phyloP scores from a whole-genome alignment of 129 eudicot genomes.

The Arctium lappa region DNA sequence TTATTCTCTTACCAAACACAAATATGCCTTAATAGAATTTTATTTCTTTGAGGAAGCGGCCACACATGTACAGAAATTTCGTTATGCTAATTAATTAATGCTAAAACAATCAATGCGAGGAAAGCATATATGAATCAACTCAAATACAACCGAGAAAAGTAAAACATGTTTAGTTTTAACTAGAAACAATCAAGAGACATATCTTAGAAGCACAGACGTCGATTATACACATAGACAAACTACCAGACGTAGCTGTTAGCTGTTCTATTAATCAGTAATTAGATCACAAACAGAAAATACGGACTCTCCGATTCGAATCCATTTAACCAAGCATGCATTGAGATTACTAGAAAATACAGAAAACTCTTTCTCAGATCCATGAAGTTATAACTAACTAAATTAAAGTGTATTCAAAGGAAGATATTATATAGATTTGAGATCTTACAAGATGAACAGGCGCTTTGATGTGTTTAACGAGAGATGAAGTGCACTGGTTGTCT shows the following conservation, averaged over 20 bases:
- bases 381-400: neutral
- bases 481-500: constrained; percentile 78
- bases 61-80: neutral
- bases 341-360: neutral
- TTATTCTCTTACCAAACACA: neutral
- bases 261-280: neutral
- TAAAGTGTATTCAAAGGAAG: neutral
- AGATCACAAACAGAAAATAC: neutral
- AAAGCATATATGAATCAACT: neutral
- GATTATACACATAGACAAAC: constrained; percentile 15
- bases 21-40: neutral
- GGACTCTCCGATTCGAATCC: neutral
- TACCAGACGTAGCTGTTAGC: neutral
- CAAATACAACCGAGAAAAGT: neutral
- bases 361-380: constrained; percentile 16
- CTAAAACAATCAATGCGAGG: neutral
- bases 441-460: constrained; percentile 77
- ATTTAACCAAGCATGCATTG: constrained; percentile 14
- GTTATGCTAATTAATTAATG: neutral
- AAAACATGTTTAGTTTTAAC: neutral
- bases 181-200: neutral
- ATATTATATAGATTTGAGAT: constrained; percentile 1
- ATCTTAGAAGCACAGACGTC: neutral
- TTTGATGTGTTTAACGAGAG: constrained; percentile 78
- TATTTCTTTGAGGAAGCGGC: neutral